Evolutionary conservation across 345 rosid genomes (phyloP), one percentile per base, ranked within the genome.

Genomic region (Durio zibethinus): DNA sequence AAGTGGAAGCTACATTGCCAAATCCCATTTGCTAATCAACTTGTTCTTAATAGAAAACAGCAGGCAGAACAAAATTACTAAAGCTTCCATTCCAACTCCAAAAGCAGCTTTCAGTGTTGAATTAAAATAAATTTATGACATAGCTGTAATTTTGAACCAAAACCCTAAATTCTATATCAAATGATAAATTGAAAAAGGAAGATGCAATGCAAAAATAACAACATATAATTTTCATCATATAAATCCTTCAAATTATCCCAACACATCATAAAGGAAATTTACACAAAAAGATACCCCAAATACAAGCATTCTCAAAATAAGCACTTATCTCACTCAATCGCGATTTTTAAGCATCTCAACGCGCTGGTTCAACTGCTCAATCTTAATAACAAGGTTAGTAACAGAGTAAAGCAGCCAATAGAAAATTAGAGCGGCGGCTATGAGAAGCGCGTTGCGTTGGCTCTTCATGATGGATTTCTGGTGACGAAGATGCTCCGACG

Each of bases 401-500:
- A 94, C 87, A 5, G 97, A 90, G 81, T 85, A 94, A 3, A 92
- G 86, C 50, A 94, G 86, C 98, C 98, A 94, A 76, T 94, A 92
- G 79, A 94, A 92, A 57, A 90, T 71, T 56, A 94, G 87, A 4
- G 98, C 98, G 5, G 93, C 87, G 8, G 84, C 89, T 18, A 94
- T 90, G 42, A 94, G 83, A 53, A 94, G 90, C 36, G 94, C 97
- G 86, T 94, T 94, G 59, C 97, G 80, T 79, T 94, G 97, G 68
- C 96, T 90, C 88, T 94, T 94, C 92, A 94, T 89, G 83, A 92
- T 86, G 7, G 95, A 92, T 80, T 92, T 94, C 92, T 92, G 94
- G 84, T 94, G 98, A 64, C 98, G 97, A 77, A 92, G 89, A 75
- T 87, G 88, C 84, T 94, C 96, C 21, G 90, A 74, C 4, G 97